Conservation (phyloP, 768 basidiomycete genomes). For the Amanita brunnescens region DNA sequence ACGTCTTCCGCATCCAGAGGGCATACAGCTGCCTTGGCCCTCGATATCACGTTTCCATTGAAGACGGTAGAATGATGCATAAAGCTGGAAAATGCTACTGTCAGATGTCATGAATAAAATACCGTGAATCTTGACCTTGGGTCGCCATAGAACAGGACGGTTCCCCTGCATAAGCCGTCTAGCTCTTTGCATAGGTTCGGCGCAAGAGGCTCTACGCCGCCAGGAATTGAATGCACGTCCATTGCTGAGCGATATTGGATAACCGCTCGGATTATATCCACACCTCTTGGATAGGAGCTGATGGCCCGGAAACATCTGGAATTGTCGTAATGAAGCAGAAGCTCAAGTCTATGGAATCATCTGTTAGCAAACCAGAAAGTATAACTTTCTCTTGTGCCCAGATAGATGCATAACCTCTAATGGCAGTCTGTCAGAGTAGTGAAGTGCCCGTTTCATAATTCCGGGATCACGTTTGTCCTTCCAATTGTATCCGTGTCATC, state of each 20-base stretch:
- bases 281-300: background rate
- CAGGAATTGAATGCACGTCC: background rate
- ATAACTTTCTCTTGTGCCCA: background rate
- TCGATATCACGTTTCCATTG: conserved; percentile 64
- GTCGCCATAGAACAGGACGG: conserved; percentile 35
- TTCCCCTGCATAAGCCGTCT: conserved; percentile 34
- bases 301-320: too few species aligned
- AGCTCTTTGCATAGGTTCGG: conserved; percentile 37
- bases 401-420: background rate
- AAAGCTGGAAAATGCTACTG: conserved; percentile 25
- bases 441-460: background rate
- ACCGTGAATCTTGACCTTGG: conserved; percentile 22
- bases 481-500: background rate
- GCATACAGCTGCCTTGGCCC: conserved; percentile 55
- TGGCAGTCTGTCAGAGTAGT: background rate
- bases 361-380: background rate
- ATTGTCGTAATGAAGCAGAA: background rate
- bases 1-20: conserved; percentile 78
- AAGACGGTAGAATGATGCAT: conserved; percentile 48
- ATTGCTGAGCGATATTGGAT: background rate
- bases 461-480: background rate
- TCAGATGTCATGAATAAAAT: background rate
- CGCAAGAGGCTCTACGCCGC: conserved; percentile 16
- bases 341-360: background rate
- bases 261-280: background rate